Evolutionary conservation across 352 stramenopile species (phyloP).

Genomic region (Pythium phragmitis): DNA sequence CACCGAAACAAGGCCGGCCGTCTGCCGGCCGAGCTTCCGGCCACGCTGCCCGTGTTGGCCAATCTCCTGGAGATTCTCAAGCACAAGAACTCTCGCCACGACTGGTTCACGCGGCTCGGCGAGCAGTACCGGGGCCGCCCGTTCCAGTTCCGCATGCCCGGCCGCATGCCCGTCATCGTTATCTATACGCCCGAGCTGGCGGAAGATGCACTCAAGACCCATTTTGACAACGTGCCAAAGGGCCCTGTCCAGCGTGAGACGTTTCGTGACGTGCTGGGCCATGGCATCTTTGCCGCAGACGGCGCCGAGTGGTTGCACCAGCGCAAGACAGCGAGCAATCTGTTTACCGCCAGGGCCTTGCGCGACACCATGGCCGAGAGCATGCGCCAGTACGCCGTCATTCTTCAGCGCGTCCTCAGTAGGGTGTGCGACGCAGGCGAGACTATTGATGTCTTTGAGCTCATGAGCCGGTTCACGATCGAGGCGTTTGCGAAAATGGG

Average conservation of each 20-base stretch:
- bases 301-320: conserved; percentile 37
- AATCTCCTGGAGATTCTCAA: conserved; percentile 31
- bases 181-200: conserved; percentile 15
- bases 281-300: conserved; percentile 29
- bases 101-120: conserved; percentile 44
- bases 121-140: conserved; percentile 29
- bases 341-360: conserved; percentile 43
- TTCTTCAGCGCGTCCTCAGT: conserved; percentile 19
- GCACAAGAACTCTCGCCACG: conserved; percentile 33
- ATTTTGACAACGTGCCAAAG: conserved; percentile 25
- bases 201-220: conserved; percentile 31
- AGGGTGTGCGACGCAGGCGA: conserved; percentile 3
- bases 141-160: conserved; percentile 34
- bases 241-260: conserved; percentile 2
- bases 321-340: conserved; percentile 47
- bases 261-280: conserved; percentile 17
- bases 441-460: conserved; percentile 32
- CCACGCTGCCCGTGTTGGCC: conserved; percentile 2
- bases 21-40: background rate
- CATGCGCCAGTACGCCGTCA: background rate
- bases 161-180: conserved; percentile 25
- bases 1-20: background rate
- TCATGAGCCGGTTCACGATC: conserved; percentile 52
- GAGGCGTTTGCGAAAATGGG: conserved; percentile 47
- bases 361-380: conserved; percentile 35